phyloP scores from a whole-genome alignment of 1,284 basidiomycete species.

The Volvariella surrecta region DNA sequence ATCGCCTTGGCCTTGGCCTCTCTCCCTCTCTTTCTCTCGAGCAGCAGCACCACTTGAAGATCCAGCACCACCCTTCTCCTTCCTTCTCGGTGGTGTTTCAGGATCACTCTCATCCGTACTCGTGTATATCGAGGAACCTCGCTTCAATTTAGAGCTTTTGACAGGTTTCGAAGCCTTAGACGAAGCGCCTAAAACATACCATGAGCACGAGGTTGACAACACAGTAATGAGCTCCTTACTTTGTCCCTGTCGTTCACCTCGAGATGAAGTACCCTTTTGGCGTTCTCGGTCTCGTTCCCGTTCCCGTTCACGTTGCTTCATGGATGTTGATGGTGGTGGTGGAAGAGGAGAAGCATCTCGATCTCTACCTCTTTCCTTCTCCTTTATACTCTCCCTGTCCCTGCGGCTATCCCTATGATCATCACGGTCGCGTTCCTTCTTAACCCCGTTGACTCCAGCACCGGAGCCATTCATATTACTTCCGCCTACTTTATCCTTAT shows the following conservation, averaged over 20 bases:
- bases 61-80: no score
- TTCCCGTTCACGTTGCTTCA: no score
- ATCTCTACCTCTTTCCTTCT: constrained; percentile 1
- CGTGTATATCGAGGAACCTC: constrained; percentile 46
- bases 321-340: no score
- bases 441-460: no score
- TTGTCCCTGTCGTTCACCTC: constrained; percentile 37
- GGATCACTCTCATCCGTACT: constrained; percentile 42
- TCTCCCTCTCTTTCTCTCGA: neutral
- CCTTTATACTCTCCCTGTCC: no score
- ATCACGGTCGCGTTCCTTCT: no score
- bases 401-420: no score
- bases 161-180: constrained; percentile 10
- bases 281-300: no score
- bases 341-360: neutral
- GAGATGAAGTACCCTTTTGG: constrained; percentile 1
- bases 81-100: no score
- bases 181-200: no score
- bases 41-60: no score
- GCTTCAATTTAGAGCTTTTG: constrained; percentile 22
- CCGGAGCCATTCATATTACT: no score
- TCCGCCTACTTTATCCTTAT: neutral
- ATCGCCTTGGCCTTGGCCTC: neutral
- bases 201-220: constrained; percentile 10
- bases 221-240: constrained; percentile 28